A percentile compares a stretch with the other conserved stretches of the same genome.
Conservation (phyloP, 192 early-diverging fungal genomes). For the Coemansia sp. region DNA sequence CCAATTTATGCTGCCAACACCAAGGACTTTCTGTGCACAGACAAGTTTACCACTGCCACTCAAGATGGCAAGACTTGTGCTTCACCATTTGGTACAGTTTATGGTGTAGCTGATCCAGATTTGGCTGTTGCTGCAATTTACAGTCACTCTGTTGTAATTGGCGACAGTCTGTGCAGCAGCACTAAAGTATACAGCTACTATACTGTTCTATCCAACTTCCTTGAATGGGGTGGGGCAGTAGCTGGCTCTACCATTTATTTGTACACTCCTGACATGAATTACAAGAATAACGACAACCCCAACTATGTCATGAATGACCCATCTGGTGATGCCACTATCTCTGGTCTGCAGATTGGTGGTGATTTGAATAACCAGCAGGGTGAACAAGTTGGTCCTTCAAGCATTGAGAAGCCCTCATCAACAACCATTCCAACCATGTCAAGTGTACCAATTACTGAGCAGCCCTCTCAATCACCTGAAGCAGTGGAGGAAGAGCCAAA, state of each 20-base stretch:
- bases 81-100: conserved; percentile 29
- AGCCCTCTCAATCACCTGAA: conserved; percentile 7
- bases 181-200: conserved; percentile 37
- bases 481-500: background rate
- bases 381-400: background rate
- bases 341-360: conserved; percentile 27
- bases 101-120: conserved; percentile 30
- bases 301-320: conserved; percentile 35
- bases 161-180: conserved; percentile 28
- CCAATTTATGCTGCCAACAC: conserved; percentile 28
- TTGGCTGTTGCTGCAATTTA: conserved; percentile 40
- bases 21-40: conserved; percentile 32
- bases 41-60: conserved; percentile 11
- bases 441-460: background rate
- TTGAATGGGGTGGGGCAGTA: conserved; percentile 48
- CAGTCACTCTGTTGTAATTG: conserved; percentile 45
- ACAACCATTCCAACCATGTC: background rate
- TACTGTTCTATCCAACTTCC: conserved; percentile 38
- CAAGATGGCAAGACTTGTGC: conserved; percentile 12
- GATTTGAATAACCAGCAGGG: conserved; percentile 20
- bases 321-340: conserved; percentile 6
- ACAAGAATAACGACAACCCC: conserved; percentile 39
- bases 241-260: conserved; percentile 41
- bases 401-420: background rate
- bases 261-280: conserved; percentile 27